These are phyloP conservation scores for Amanita polypyramis DNA, from an alignment of 768 basidiomycete genomes.

Conservation along the genomic window DNA sequence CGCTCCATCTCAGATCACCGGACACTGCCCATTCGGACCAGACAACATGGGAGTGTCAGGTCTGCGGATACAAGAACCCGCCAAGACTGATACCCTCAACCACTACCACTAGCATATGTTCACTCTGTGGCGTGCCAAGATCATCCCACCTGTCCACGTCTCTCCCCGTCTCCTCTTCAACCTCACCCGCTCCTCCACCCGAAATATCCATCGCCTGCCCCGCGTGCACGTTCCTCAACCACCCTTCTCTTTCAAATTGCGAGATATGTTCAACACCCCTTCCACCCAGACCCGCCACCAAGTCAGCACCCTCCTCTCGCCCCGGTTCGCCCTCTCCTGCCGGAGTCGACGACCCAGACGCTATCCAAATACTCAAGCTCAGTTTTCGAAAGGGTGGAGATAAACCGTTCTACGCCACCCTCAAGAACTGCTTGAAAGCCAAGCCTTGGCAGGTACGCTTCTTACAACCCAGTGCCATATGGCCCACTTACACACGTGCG, in stretches of 20 bases:
- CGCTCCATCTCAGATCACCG: constrained; percentile 37
- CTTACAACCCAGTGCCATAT: background rate
- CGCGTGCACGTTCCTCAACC: constrained; percentile 90
- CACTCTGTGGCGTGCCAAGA: constrained; percentile 74
- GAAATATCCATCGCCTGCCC: constrained; percentile 49
- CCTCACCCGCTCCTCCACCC: constrained; percentile 17
- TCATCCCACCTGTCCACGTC: constrained; percentile 26
- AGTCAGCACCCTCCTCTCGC: constrained; percentile 59
- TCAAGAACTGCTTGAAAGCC: constrained; percentile 59
- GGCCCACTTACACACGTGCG: too few relatives aligned
- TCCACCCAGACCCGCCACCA: constrained; percentile 27
- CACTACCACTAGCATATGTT: constrained; percentile 59
- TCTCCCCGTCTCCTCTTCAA: constrained; percentile 28
- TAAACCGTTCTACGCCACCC: constrained; percentile 65
- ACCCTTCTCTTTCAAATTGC: constrained; percentile 58
- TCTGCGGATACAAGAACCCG: constrained; percentile 81
- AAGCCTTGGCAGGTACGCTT: constrained; percentile 65
- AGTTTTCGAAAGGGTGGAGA: constrained; percentile 92
- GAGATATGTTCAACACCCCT: constrained; percentile 81
- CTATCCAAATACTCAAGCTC: constrained; percentile 53
- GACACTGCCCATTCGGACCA: constrained; percentile 17
- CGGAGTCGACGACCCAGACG: constrained; percentile 21
- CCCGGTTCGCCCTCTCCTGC: constrained; percentile 38
- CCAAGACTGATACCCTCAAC: constrained; percentile 63
- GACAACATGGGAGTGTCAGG: constrained; percentile 69